Percentiles rank a stretch among this genome's conserved stretches.
These are phyloP conservation scores for Quercus ilex DNA, from an alignment of 306 rosid genomes.

Conservation along the genomic window DNA sequence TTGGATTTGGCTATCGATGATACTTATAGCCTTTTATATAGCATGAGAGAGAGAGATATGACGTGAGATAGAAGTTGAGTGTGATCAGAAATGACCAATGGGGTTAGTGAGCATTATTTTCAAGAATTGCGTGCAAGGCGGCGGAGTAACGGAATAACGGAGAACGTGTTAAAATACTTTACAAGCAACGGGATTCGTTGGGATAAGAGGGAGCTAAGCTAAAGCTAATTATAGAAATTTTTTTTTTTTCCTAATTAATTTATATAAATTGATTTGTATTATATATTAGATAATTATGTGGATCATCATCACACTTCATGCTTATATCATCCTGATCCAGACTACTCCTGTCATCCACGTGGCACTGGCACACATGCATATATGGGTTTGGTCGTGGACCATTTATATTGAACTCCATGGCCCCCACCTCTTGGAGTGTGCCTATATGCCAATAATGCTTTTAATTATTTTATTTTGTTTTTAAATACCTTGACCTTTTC, in stretches of 20 bases:
- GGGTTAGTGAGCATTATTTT: constrained; percentile 6
- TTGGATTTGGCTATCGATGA: constrained; percentile 19
- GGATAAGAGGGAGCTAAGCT: background rate
- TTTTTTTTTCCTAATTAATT: background rate
- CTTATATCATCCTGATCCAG: constrained; percentile 63
- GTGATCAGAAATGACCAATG: constrained; percentile 10
- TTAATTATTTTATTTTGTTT: constrained; percentile 24
- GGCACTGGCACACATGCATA: constrained; percentile 32
- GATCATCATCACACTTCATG: constrained; percentile 88
- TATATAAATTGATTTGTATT: background rate
- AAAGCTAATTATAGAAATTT: constrained; percentile 3
- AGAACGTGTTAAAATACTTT: constrained; percentile 18
- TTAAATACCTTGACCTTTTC: background rate
- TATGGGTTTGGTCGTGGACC: constrained; percentile 57
- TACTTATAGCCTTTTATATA: constrained; percentile 40
- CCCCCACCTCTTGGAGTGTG: constrained; percentile 51
- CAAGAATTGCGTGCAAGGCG: constrained; percentile 18
- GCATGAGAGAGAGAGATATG: constrained; percentile 13
- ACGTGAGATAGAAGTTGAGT: constrained; percentile 47
- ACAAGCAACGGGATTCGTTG: constrained; percentile 26
- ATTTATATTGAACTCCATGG: constrained; percentile 26
- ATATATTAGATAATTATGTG: constrained; percentile 13
- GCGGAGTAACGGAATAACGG: constrained; percentile 2
- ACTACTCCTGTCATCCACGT: constrained; percentile 47
- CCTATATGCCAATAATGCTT: constrained; percentile 36